These are phyloP conservation scores for Cudoniella acicularis DNA, from an alignment of 495 filamentous ascomycete genomes.

Conservation along the genomic window DNA sequence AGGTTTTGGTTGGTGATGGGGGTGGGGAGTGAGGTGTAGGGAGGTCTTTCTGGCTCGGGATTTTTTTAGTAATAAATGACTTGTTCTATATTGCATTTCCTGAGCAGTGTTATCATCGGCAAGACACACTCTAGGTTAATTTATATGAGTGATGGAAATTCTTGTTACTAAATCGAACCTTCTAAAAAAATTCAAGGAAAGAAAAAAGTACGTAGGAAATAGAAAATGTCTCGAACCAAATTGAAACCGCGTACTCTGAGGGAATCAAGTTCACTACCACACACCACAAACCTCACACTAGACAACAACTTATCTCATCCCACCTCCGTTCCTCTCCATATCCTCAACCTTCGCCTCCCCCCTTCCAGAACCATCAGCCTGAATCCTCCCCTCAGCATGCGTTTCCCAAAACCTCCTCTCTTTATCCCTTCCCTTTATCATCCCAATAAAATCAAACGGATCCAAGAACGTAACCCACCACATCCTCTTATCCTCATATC, in stretches of 20 bases:
- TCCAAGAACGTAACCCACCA: conserved; percentile 57
- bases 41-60: background rate
- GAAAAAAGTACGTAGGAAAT: too few species aligned
- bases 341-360: background rate
- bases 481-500: conserved; percentile 53
- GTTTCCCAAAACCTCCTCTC: conserved; percentile 25
- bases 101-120: too few species aligned
- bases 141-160: too few species aligned
- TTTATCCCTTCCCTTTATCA: conserved; percentile 48
- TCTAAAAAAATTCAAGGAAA: too few species aligned
- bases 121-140: too few species aligned
- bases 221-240: too few species aligned
- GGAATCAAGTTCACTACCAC: background rate
- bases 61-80: background rate
- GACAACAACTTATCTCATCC: background rate
- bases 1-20: background rate
- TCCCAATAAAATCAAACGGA: conserved; percentile 62
- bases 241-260: too few species aligned
- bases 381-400: conserved; percentile 10
- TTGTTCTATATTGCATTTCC: too few species aligned
- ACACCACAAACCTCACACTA: background rate
- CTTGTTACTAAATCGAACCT: too few species aligned
- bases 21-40: background rate
- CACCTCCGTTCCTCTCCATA: background rate
- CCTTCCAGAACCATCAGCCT: background rate